Conservation (phyloP, 306 rosid species). For the Cicer yamashitae region DNA sequence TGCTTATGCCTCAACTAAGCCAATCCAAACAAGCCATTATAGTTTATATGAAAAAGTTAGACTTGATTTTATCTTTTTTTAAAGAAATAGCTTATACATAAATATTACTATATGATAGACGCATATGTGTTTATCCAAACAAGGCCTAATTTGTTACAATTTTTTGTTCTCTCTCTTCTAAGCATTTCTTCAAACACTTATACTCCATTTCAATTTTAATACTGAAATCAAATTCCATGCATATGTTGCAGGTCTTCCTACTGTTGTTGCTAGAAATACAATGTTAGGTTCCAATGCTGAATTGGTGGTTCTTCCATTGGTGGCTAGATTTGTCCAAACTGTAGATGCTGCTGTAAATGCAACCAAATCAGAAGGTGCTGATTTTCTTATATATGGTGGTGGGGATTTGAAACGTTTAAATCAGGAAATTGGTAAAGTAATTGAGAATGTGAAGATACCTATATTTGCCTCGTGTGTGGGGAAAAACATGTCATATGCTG, state of each 20-base stretch:
- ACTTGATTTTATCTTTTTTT: no score
- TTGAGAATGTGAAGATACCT: slow-evolving; percentile 81
- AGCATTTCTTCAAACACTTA: slow-evolving; percentile 18
- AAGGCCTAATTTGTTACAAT: not conserved
- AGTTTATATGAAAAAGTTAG: no score
- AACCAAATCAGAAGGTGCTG: slow-evolving; percentile 90
- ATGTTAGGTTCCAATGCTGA: slow-evolving; percentile 79
- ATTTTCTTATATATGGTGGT: slow-evolving; percentile 74
- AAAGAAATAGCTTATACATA: no score
- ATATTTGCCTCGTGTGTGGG: slow-evolving; percentile 57
- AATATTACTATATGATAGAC: no score
- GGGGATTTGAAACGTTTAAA: slow-evolving; percentile 46
- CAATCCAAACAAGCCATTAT: no score
- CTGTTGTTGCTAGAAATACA: slow-evolving; percentile 88
- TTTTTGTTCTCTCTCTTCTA: not conserved
- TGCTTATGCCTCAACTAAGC: no score
- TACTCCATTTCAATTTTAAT: not conserved
- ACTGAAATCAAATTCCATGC: not conserved
- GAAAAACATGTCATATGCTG: slow-evolving; percentile 46
- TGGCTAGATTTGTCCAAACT: slow-evolving; percentile 76
- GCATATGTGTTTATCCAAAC: no score
- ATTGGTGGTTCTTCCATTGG: slow-evolving; percentile 83
- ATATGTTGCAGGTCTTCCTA: slow-evolving; percentile 76
- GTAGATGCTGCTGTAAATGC: slow-evolving; percentile 73
- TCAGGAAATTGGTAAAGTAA: slow-evolving; percentile 51